These are phyloP conservation scores for Wickerhamomyces ciferrii DNA, from an alignment of 805 yeast species.

Conservation along the genomic window DNA sequence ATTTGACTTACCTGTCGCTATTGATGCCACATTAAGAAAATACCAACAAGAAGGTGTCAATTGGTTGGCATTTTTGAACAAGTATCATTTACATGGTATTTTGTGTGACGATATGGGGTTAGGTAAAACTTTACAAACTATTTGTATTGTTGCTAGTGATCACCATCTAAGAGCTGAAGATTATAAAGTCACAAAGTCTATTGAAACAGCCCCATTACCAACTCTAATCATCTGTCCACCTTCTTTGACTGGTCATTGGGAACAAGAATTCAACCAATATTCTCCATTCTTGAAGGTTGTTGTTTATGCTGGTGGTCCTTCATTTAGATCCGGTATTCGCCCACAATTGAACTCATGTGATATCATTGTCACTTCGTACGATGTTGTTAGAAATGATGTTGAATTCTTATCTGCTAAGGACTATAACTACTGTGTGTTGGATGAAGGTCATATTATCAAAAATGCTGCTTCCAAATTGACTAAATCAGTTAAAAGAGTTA, in stretches of 20 bases:
- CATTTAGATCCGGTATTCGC: conserved; percentile 54
- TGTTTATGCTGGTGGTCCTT: conserved; percentile 93
- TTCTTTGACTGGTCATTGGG: conserved; percentile 98
- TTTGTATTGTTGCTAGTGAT: conserved; percentile 95
- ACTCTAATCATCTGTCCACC: conserved; percentile 94
- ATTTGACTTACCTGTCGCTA: conserved; percentile 83
- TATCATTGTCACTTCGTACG: conserved; percentile 91
- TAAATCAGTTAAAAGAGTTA: conserved; percentile 75
- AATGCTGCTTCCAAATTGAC: conserved; percentile 86
- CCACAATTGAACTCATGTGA: conserved; percentile 54
- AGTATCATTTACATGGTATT: conserved; percentile 94
- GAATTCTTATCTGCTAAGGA: conserved; percentile 53
- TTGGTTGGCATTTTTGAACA: conserved; percentile 94
- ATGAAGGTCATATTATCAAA: conserved; percentile 97
- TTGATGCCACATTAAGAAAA: conserved; percentile 86
- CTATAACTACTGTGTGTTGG: conserved; percentile 92
- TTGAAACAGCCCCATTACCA: conserved; percentile 72
- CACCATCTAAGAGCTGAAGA: conserved; percentile 80
- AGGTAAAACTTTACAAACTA: conserved; percentile 95
- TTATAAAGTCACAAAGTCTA: conserved; percentile 48
- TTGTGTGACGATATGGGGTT: conserved; percentile 99
- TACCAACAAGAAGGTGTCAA: conserved; percentile 98
- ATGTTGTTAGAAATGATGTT: conserved; percentile 90
- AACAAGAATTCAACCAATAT: conserved; percentile 85
- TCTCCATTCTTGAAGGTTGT: conserved; percentile 80